These are phyloP conservation scores for Cicer arietinum DNA, from an alignment of 306 rosid genomes.

Conservation along the genomic window DNA sequence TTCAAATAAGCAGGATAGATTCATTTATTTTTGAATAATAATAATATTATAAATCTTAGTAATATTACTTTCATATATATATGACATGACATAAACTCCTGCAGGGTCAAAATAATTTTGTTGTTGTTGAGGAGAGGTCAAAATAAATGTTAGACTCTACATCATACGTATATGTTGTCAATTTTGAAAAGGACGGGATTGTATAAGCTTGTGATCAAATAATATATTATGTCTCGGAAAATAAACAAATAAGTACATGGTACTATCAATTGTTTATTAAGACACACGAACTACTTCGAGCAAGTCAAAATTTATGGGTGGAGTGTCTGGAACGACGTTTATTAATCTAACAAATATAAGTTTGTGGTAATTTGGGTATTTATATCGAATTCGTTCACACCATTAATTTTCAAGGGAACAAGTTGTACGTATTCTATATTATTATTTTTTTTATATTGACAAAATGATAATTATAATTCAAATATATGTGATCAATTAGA, in stretches of 20 bases:
- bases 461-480: too few relatives aligned
- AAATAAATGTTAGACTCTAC: background rate
- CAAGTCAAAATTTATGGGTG: background rate
- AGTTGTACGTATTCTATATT: background rate
- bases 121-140: too few relatives aligned
- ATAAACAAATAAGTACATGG: background rate
- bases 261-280: background rate
- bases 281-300: background rate
- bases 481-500: background rate
- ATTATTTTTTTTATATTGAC: too few relatives aligned
- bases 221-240: background rate
- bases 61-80: too few relatives aligned
- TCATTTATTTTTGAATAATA: too few relatives aligned
- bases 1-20: too few relatives aligned
- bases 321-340: background rate
- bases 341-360: background rate
- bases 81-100: too few relatives aligned
- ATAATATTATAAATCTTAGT: too few relatives aligned
- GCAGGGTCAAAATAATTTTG: too few relatives aligned
- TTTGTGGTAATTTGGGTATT: background rate
- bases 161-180: background rate
- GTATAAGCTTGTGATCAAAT: background rate
- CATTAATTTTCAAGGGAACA: background rate
- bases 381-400: background rate
- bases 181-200: slow-evolving; percentile 1